phyloP scores from a whole-genome alignment of 75 land plant genomes.

The Picea glauca region DNA sequence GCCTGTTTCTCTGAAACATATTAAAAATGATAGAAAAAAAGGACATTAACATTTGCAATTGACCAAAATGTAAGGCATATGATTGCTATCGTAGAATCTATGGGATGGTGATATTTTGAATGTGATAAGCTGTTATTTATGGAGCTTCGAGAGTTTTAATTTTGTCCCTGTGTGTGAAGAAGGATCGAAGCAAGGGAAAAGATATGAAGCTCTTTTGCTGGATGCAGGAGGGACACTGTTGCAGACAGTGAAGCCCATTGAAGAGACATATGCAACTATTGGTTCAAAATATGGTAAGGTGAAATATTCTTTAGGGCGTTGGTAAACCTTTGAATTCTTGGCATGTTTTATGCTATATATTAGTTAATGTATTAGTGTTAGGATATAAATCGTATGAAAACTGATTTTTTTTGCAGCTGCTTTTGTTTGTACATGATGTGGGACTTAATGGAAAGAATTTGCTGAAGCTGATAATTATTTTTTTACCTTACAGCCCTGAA shows the following conservation, averaged over 20 bases:
- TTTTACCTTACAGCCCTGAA: background rate
- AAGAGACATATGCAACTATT: slow-evolving; percentile 65
- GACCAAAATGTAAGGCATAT: no score
- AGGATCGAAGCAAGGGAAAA: slow-evolving; percentile 13
- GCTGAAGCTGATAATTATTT: background rate
- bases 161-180: background rate
- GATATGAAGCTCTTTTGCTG: slow-evolving; percentile 62
- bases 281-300: slow-evolving; percentile 79
- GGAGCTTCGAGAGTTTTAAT: background rate
- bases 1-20: no score
- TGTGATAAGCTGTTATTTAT: no score
- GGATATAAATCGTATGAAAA: background rate
- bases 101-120: no score
- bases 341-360: background rate
- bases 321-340: background rate
- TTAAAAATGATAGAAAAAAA: no score
- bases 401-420: background rate
- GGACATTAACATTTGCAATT: no score
- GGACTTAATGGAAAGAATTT: background rate
- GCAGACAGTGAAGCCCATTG: slow-evolving; percentile 74
- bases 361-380: background rate
- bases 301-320: background rate
- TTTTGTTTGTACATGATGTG: background rate
- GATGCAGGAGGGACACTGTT: slow-evolving; percentile 91
- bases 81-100: no score